Evolutionary conservation across 1,139 yeast genomes (phyloP).

Genomic region (Candida sanyaensis): DNA sequence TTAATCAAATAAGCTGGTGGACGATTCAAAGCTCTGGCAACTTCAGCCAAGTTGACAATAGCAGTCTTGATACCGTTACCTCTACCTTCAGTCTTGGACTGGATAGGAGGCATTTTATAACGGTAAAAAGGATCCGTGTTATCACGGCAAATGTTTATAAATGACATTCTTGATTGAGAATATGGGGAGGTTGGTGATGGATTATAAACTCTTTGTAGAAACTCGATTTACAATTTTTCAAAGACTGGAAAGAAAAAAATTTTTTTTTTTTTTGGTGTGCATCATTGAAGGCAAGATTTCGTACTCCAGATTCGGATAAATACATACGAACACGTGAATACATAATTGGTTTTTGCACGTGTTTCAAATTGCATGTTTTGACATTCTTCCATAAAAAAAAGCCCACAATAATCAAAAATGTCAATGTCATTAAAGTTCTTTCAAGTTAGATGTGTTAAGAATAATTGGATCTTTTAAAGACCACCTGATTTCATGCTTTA

Average conservation of each 20-base stretch:
- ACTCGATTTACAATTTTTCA: not conserved
- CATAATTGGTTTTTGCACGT: no score
- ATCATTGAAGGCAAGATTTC: not conserved
- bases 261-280: not conserved
- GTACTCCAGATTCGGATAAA: not conserved
- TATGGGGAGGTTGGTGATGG: not conserved
- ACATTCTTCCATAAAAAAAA: no score
- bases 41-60: conserved; percentile 85
- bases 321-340: not conserved
- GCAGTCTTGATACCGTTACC: conserved; percentile 99
- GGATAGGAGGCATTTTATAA: conserved; percentile 97
- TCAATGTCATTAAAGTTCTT: no score
- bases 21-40: conserved; percentile 91
- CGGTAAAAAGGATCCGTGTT: conserved; percentile 98
- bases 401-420: no score
- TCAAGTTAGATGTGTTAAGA: no score
- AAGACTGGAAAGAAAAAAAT: not conserved
- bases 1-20: conserved; percentile 91
- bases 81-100: conserved; percentile 96
- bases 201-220: not conserved
- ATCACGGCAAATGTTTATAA: conserved; percentile 93
- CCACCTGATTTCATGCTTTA: no score
- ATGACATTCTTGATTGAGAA: conserved; percentile 56
- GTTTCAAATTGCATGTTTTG: no score
- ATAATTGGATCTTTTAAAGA: no score